Evolutionary conservation across 1,139 yeast genomes (phyloP), one percentile per base, ranked within the genome.

Genomic region (Candida labiduridarum): DNA sequence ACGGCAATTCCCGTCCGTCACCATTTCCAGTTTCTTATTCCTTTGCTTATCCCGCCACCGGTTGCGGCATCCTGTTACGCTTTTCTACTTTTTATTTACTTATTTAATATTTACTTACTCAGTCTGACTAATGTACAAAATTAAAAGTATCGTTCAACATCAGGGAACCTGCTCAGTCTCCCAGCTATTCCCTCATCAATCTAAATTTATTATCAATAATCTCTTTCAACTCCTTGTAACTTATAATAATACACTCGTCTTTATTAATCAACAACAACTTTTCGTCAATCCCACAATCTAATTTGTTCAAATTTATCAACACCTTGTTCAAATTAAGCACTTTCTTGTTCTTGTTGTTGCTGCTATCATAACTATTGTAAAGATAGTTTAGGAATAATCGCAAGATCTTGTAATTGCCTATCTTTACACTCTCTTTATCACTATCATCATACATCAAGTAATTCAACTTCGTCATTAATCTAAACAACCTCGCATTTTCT

Each of bases 261-360:
- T 91, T 96, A 65, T 92, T 97, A 6, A 90, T 89, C 53, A 94
- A 76, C 63, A 91, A 72, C 27, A 94, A 69, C 60, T 82, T 84
- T 66, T 94, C 99, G 48, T 89, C 94, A 44, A 87, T 80, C 1
- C 98, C 99, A 12, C 95, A 96, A 65, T 95, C 99, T 53, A 94
- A 74, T 67, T 94, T 94, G 69, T 94, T 94, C 60, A 94, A 72
- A 58, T 87, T 82, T 47, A 82, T 74, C 56, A 95, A 72, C 3
- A 92, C 95, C 64, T 91, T 90, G 1, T 92, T 85, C 59, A 94
- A 74, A 67, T 95, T 97, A 50, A 90, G 73, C 2, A 85, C 82
- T 2, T 96, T 91, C 22, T n/a, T 38, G 15, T 12, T 38, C 59
- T 80, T 80, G 15, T 96, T 96, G 34, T 70, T 68, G 49, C 87